Percentiles rank a stretch among this genome's conserved stretches.
These are phyloP conservation scores for Cytospora paraplurivora DNA, from an alignment of 2,329 filamentous ascomycete species.

Conservation along the genomic window DNA sequence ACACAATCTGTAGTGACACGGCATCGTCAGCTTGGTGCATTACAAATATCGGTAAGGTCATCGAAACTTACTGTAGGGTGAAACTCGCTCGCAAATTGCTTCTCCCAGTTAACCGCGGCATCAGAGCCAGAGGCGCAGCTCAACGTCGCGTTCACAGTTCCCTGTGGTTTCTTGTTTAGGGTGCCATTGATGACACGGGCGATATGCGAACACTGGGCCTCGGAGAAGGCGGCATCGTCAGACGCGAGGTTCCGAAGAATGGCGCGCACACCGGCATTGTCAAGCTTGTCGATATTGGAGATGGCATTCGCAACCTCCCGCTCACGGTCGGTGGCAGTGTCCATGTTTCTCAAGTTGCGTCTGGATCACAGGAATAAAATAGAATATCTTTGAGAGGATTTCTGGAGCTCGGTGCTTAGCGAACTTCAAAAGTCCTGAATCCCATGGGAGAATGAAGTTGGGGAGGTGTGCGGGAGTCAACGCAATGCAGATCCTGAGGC, in stretches of 20 bases:
- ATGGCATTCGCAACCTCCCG: conserved; percentile 8
- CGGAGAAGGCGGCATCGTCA: neutral
- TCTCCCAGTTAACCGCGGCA: conserved; percentile 5
- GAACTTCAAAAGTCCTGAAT: too few species aligned
- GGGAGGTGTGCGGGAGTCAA: too few species aligned
- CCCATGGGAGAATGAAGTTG: too few species aligned
- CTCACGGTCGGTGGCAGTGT: neutral
- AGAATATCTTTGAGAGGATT: too few species aligned
- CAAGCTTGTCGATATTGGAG: conserved; percentile 2
- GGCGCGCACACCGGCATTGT: neutral
- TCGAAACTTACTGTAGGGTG: conserved; percentile 2
- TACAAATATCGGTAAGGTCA: rapidly evolving
- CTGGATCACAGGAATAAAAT: neutral
- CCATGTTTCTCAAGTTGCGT: neutral
- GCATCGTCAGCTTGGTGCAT: neutral
- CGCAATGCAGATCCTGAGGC: too few species aligned
- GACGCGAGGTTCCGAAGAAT: neutral
- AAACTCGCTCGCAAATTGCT: neutral
- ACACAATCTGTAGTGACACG: neutral
- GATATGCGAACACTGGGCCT: conserved; percentile 14
- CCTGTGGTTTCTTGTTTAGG: neutral
- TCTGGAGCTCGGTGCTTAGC: too few species aligned
- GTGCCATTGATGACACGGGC: conserved; percentile 5
- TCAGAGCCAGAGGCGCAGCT: neutral
- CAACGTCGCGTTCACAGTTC: neutral